phyloP scores from a whole-genome alignment of 2,329 filamentous ascomycete genomes.

The Colletotrichum sansevieriae region DNA sequence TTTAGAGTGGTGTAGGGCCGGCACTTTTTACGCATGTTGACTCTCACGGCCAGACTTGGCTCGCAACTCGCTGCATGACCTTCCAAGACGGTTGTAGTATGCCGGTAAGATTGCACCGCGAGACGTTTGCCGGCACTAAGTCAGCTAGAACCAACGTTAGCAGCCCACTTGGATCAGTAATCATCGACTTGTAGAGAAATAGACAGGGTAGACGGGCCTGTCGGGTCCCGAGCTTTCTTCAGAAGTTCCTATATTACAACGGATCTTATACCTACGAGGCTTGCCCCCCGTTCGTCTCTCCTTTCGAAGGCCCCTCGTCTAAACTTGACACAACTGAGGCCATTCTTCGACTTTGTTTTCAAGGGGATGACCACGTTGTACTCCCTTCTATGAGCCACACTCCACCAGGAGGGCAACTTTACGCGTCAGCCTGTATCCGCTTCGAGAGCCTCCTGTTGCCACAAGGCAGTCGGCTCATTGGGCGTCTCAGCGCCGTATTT shows the following conservation, averaged over 20 bases:
- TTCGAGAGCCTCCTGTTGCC: slow-evolving; percentile 22
- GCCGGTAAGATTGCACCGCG: slow-evolving; percentile 26
- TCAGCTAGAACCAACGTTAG: slow-evolving; percentile 7
- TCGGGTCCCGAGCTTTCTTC: slow-evolving; percentile 3
- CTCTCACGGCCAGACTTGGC: slow-evolving; percentile 3
- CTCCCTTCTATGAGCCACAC: slow-evolving; percentile 11
- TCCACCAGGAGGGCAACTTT: slow-evolving; percentile 13
- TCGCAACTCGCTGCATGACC: slow-evolving; percentile 12
- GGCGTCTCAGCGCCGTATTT: not conserved
- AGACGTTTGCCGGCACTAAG: slow-evolving; percentile 1
- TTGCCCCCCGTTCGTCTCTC: not conserved
- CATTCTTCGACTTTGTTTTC: not conserved
- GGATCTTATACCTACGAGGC: not conserved
- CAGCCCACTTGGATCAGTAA: not conserved
- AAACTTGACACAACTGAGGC: not conserved
- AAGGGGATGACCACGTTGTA: not conserved
- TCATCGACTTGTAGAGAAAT: not conserved
- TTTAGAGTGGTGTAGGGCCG: slow-evolving; percentile 7
- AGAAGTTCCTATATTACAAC: slow-evolving; percentile 2
- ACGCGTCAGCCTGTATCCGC: slow-evolving; percentile 28
- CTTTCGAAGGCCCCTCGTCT: slow-evolving; percentile 1
- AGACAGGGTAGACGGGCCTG: not conserved
- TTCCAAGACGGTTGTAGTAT: slow-evolving; percentile 27
- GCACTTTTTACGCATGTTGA: slow-evolving; percentile 29
- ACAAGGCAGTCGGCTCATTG: slow-evolving; percentile 24